Evolutionary conservation across 2,329 filamentous ascomycete species (phyloP).

Genomic region (Albifimbria verrucaria): DNA sequence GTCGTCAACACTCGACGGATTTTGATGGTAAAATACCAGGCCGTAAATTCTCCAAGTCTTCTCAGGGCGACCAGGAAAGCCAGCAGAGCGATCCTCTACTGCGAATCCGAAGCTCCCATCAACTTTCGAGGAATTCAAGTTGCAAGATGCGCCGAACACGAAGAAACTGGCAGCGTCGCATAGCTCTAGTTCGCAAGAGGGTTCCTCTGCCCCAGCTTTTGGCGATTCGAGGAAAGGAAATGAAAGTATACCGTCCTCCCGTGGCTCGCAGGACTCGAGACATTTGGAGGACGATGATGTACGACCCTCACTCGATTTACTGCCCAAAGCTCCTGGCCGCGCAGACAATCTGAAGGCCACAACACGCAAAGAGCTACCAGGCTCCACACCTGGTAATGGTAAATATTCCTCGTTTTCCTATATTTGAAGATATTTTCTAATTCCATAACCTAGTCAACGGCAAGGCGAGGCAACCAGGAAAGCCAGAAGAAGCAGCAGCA

Average conservation of each 20-base stretch:
- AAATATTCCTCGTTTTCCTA: conserved; percentile 16
- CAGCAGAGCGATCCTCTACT: conserved; percentile 28
- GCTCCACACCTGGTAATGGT: conserved; percentile 39
- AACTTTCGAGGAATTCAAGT: conserved; percentile 63
- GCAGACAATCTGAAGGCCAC: conserved; percentile 47
- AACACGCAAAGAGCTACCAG: conserved; percentile 61
- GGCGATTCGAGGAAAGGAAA: conserved; percentile 35
- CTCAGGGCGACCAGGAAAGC: conserved; percentile 37
- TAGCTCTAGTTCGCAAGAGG: conserved; percentile 40
- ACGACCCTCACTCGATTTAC: conserved; percentile 36
- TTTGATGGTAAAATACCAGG: conserved; percentile 43
- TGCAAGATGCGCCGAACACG: conserved; percentile 76
- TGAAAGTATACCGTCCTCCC: conserved; percentile 32
- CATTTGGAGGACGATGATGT: conserved; percentile 52
- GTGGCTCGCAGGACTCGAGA: conserved; percentile 58
- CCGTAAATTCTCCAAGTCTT: conserved; percentile 38
- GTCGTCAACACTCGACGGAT: conserved; percentile 56
- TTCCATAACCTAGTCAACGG: conserved; percentile 16
- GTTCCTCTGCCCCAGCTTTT: not conserved
- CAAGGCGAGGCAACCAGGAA: conserved; percentile 16
- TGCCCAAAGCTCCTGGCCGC: conserved; percentile 37
- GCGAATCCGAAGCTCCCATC: conserved; percentile 26
- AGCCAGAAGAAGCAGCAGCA: conserved; percentile 15
- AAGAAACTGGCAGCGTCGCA: conserved; percentile 43
- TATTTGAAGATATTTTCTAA: not conserved